Evolutionary conservation across 1,284 basidiomycete genomes (phyloP).

Genomic region (Phlebopus sp.): DNA sequence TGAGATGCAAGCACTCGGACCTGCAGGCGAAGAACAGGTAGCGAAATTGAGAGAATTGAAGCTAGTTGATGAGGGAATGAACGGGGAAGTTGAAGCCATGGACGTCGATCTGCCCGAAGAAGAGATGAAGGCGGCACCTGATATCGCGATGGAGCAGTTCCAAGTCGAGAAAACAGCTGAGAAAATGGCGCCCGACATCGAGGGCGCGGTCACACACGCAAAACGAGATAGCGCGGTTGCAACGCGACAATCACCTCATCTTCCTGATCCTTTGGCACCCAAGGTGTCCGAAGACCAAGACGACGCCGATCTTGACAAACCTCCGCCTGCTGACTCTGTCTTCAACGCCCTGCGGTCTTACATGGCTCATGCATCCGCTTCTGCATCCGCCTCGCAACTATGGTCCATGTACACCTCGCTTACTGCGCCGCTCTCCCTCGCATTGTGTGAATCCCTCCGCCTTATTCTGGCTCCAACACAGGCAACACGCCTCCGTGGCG

Average conservation of each 20-base stretch:
- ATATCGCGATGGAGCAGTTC: constrained; percentile 28
- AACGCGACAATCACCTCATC: constrained; percentile 11
- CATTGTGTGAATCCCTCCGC: constrained; percentile 93
- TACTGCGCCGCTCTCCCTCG: constrained; percentile 89
- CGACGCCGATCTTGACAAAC: constrained; percentile 33
- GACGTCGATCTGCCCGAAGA: constrained; percentile 41
- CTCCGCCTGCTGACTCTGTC: constrained; percentile 37
- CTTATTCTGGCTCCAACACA: constrained; percentile 95
- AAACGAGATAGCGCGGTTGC: constrained; percentile 26
- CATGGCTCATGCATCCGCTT: constrained; percentile 27
- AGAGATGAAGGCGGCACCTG: constrained; percentile 27
- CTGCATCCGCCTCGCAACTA: constrained; percentile 54
- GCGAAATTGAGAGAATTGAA: constrained; percentile 81
- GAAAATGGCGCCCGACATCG: constrained; percentile 36
- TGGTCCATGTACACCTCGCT: constrained; percentile 91
- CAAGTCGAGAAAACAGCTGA: constrained; percentile 33
- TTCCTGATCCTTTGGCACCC: constrained; percentile 23
- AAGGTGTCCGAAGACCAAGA: constrained; percentile 36
- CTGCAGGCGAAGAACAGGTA: constrained; percentile 79
- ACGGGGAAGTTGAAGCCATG: constrained; percentile 39
- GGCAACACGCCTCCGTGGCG: constrained; percentile 92
- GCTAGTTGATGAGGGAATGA: constrained; percentile 60
- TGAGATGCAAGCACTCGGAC: constrained; percentile 88
- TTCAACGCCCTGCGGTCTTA: constrained; percentile 61
- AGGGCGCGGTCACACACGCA: constrained; percentile 47